Evolutionary conservation across 2,329 filamentous ascomycete species (phyloP).

Genomic region (Colletotrichum noveboracense): DNA sequence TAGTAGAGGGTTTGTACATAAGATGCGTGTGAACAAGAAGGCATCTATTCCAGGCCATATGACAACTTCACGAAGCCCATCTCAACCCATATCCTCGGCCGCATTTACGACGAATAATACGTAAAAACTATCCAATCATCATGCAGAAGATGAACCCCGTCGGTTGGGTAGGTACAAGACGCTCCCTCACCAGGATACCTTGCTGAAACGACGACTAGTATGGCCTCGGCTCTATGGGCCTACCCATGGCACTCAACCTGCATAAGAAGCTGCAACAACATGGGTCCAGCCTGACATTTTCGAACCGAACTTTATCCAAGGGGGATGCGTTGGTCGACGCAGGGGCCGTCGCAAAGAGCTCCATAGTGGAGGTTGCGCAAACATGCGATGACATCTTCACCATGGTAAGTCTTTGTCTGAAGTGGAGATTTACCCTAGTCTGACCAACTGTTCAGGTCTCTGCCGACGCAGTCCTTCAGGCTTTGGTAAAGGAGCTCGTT

Average conservation of each 20-base stretch:
- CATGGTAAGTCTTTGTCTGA: conserved; percentile 35
- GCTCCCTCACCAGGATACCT: neutral
- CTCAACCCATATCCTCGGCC: neutral
- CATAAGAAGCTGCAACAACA: conserved; percentile 38
- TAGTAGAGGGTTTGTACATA: neutral
- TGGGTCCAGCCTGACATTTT: conserved; percentile 39
- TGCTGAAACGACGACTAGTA: neutral
- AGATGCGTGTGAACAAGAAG: neutral
- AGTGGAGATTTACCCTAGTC: neutral
- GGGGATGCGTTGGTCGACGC: conserved; percentile 35
- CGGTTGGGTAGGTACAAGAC: neutral
- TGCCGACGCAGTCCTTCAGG: conserved; percentile 43
- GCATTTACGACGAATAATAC: neutral
- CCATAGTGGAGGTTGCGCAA: conserved; percentile 31
- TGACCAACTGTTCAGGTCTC: neutral
- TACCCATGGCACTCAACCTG: conserved; percentile 53
- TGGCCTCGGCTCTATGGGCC: conserved; percentile 57
- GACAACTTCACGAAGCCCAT: neutral
- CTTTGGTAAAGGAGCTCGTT: conserved; percentile 34
- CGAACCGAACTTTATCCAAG: conserved; percentile 51
- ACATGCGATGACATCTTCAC: conserved; percentile 40
- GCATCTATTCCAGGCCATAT: neutral
- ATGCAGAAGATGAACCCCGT: conserved; percentile 5
- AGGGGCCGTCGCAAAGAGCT: conserved; percentile 29
- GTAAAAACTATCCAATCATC: neutral